These are phyloP conservation scores for Globisporangium spinosum DNA, from an alignment of 352 stramenopile genomes.

Conservation along the genomic window DNA sequence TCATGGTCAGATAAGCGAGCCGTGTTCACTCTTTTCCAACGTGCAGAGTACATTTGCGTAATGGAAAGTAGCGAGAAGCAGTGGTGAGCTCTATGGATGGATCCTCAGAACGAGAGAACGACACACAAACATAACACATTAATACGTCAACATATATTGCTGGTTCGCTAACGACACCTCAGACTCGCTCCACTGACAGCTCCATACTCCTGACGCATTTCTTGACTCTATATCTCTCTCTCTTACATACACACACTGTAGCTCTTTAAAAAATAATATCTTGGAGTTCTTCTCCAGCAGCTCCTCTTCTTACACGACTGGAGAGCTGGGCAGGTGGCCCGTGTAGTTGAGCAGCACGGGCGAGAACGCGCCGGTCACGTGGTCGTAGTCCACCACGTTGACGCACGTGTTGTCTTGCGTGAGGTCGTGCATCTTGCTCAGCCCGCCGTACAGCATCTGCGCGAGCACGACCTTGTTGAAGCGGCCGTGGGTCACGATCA, in stretches of 20 bases:
- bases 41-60: neutral
- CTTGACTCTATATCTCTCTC: neutral
- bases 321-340: slow-evolving; percentile 41
- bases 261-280: slow-evolving; percentile 7
- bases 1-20: slow-evolving; percentile 91
- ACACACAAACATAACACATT: slow-evolving; percentile 8
- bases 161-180: slow-evolving; percentile 3
- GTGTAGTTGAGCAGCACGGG: slow-evolving; percentile 75
- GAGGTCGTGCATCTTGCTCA: slow-evolving; percentile 62
- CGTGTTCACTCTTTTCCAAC: too few species aligned
- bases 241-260: neutral
- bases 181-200: neutral
- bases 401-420: slow-evolving; percentile 85
- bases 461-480: slow-evolving; percentile 85
- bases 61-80: neutral
- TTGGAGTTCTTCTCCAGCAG: neutral
- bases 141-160: slow-evolving; percentile 18
- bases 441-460: slow-evolving; percentile 54
- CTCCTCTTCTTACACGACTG: slow-evolving; percentile 22
- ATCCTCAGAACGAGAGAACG: neutral
- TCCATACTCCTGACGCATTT: slow-evolving; percentile 6
- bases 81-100: neutral
- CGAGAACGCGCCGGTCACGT: slow-evolving; percentile 41
- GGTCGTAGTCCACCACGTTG: slow-evolving; percentile 82
- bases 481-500: slow-evolving; percentile 77